These are phyloP conservation scores for Rhododendron simsii DNA, from an alignment of 148 eudicot genomes.

Conservation along the genomic window DNA sequence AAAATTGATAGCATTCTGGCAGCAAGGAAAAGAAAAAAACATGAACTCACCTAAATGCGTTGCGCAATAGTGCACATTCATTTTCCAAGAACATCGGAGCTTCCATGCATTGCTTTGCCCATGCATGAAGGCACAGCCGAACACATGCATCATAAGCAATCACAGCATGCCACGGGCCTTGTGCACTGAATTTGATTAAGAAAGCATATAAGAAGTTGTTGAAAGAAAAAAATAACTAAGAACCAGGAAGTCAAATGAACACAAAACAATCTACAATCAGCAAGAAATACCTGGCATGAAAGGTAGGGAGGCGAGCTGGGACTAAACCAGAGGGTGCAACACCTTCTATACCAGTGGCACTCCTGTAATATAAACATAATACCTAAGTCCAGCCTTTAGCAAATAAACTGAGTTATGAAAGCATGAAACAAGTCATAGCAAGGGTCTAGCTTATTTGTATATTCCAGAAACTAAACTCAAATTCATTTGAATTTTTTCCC, in stretches of 20 bases:
- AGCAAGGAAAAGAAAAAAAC: background rate
- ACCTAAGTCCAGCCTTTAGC: background rate
- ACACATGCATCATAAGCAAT: slow-evolving; percentile 95
- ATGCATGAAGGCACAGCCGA: slow-evolving; percentile 92
- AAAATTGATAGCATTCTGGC: background rate
- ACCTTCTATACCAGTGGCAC: slow-evolving; percentile 43
- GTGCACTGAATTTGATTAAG: slow-evolving; percentile 53
- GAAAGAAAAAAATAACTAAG: background rate
- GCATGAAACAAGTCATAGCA: background rate
- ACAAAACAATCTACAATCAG: background rate
- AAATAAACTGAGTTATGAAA: background rate
- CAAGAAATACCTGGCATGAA: slow-evolving; percentile 78
- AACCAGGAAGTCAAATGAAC: background rate
- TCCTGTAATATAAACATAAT: slow-evolving; percentile 37
- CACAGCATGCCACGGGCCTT: slow-evolving; percentile 86
- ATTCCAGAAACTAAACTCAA: background rate
- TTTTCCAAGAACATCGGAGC: slow-evolving; percentile 89
- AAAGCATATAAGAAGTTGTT: background rate
- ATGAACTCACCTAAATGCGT: slow-evolving; percentile 72
- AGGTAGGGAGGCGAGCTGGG: slow-evolving; percentile 79
- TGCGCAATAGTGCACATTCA: slow-evolving; percentile 77
- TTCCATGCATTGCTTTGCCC: slow-evolving; percentile 93
- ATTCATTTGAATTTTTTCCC: background rate
- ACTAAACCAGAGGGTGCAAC: slow-evolving; percentile 55
- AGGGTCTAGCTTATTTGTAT: background rate